Conservation (phyloP, 2,329 filamentous ascomycete genomes). For the Arthroderma sp. region DNA sequence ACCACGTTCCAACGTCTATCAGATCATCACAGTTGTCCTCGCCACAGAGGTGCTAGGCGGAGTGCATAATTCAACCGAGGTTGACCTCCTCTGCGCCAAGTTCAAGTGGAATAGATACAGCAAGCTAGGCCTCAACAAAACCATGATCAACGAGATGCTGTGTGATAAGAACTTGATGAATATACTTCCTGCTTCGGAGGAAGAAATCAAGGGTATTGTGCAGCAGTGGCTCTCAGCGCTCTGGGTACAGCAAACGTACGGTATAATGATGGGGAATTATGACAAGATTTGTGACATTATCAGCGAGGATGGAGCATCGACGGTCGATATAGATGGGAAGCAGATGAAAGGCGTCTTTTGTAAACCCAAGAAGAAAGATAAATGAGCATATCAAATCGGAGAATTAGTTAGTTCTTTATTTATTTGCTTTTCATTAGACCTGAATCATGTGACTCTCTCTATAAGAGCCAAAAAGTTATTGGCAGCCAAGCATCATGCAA, state of each 20-base stretch:
- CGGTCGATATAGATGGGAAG: conserved; percentile 2
- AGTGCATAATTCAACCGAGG: neutral
- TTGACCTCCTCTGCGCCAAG: conserved; percentile 3
- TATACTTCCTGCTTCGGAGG: neutral
- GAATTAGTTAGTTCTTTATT: too few species aligned
- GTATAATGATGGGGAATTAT: neutral
- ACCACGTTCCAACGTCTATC: neutral
- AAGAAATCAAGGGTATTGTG: neutral
- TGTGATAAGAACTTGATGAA: neutral
- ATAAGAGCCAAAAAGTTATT: too few species aligned
- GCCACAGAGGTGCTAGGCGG: neutral
- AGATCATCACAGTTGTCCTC: conserved; percentile 2
- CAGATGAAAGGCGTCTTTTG: conserved; percentile 1
- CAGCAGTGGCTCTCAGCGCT: conserved; percentile 1
- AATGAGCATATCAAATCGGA: too few species aligned
- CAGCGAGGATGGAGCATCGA: neutral
- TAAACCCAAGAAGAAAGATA: too few species aligned
- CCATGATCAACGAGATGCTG: conserved; percentile 1
- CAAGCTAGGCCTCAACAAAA: neutral
- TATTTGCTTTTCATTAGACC: too few species aligned
- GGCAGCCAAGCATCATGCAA: too few species aligned
- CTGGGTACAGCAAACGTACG: conserved; percentile 5
- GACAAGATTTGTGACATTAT: conserved; percentile 2
- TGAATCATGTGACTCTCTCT: too few species aligned
- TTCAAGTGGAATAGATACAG: neutral